Evolutionary conservation across 1,139 yeast genomes (phyloP).

Genomic region (Saccharomyces hybrid): DNA sequence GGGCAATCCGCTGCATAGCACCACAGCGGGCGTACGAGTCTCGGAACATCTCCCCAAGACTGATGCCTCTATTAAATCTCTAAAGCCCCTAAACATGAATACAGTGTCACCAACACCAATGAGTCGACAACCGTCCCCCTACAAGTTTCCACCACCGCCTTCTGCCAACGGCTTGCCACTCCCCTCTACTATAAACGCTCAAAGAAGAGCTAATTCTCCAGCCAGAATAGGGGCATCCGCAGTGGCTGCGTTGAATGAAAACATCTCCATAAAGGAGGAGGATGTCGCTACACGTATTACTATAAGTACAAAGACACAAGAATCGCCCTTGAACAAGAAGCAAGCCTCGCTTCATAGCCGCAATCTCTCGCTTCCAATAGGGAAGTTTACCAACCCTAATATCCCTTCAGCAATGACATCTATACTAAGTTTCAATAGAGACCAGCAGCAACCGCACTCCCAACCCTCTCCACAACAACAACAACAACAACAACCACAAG

Average conservation of each 20-base stretch:
- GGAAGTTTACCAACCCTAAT: slow-evolving; percentile 10
- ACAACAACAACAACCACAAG: not conserved
- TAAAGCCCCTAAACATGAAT: slow-evolving; percentile 6
- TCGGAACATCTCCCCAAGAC: not conserved
- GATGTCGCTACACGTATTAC: slow-evolving; percentile 14
- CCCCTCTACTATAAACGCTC: slow-evolving; percentile 9
- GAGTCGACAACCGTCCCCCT: slow-evolving; percentile 15
- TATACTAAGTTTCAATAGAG: slow-evolving; percentile 15
- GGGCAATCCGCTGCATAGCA: not conserved
- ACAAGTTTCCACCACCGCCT: slow-evolving; percentile 20
- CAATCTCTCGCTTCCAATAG: slow-evolving; percentile 16
- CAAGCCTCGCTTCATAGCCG: slow-evolving; percentile 9
- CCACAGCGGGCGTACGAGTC: not conserved
- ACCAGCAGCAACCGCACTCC: not conserved
- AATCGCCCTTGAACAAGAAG: slow-evolving; percentile 8
- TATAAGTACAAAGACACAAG: not conserved
- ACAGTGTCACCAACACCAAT: slow-evolving; percentile 6
- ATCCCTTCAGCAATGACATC: slow-evolving; percentile 21
- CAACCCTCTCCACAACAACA: not conserved
- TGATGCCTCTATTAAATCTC: not conserved
- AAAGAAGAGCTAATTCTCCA: slow-evolving; percentile 51
- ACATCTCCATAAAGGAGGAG: slow-evolving; percentile 29
- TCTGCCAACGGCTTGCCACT: not conserved
- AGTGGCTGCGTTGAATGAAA: slow-evolving; percentile 44
- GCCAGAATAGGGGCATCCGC: slow-evolving; percentile 70